A percentile compares a stretch with the other conserved stretches of the same genome.
These are phyloP conservation scores for Mortierella sp. DNA, from an alignment of 371 early-diverging fungal species.

Conservation along the genomic window DNA sequence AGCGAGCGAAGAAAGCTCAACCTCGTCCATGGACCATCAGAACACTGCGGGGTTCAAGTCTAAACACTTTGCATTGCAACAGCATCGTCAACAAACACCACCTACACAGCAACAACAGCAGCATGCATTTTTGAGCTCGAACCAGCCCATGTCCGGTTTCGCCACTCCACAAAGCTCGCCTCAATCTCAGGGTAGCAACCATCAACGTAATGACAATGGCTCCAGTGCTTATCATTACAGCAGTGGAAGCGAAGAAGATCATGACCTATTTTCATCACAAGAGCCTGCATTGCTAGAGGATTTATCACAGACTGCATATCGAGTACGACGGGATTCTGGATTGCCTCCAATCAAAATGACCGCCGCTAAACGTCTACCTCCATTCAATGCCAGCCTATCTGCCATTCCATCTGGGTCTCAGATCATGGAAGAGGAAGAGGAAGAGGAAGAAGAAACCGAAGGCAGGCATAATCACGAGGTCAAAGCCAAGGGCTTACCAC, in stretches of 20 bases:
- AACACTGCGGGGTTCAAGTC: conserved; percentile 27
- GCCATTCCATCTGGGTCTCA: conserved; percentile 31
- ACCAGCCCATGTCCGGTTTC: conserved; percentile 31
- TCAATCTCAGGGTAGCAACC: conserved; percentile 27
- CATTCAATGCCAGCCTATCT: conserved; percentile 23
- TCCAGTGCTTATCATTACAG: conserved; percentile 20
- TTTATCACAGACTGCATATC: conserved; percentile 18
- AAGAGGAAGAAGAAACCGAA: conserved; percentile 20
- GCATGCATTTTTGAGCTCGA: conserved; percentile 13
- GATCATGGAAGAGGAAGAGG: conserved; percentile 42
- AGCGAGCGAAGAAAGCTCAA: conserved; percentile 33
- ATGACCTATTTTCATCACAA: conserved; percentile 15
- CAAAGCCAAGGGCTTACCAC: conserved; percentile 19
- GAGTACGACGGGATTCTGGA: conserved; percentile 44
- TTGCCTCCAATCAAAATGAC: conserved; percentile 44
- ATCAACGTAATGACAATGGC: conserved; percentile 15
- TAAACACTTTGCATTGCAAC: conserved; percentile 1
- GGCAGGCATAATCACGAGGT: conserved; percentile 33
- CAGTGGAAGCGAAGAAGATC: conserved; percentile 51
- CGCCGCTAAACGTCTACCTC: conserved; percentile 49
- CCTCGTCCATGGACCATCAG: conserved; percentile 35
- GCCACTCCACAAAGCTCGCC: conserved; percentile 48
- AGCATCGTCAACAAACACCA: conserved; percentile 23
- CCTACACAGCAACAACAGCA: conserved; percentile 17
- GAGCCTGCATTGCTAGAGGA: conserved; percentile 34